Evolutionary conservation across 352 stramenopile species (phyloP), one percentile per base, ranked within the genome.

Genomic region (Pythium volutum): DNA sequence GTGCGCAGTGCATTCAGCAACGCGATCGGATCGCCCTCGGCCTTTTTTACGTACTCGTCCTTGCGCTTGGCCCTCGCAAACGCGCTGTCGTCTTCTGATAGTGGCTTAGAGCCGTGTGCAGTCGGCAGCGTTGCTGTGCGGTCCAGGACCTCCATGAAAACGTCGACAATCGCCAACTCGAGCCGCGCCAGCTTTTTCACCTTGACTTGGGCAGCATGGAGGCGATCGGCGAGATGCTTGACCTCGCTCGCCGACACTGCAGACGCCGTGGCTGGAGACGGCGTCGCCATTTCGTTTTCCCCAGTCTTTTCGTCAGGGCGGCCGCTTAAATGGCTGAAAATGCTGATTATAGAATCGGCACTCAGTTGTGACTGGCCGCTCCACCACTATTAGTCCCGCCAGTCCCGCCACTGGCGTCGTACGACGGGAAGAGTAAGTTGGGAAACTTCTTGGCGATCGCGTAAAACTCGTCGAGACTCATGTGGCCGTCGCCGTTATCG

Each of bases 371-470:
- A 31, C 18, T 50, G 20, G n/a, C 43, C 18, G 9, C 25, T 4
- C 25, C 43, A 22, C 5, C 20, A 47, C n/a, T 45, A n/a, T n/a
- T n/a, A n/a, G n/a, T n/a, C n/a, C n/a, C n/a, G n/a, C n/a, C n/a
- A n/a, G n/a, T n/a, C n/a, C n/a, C n/a, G 14, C 31, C 45, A 34
- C 31, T 48, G 33, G 57, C 60, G 10, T 82, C 76, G 29, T 88
- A 76, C 2, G 81, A 71, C 15, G 87, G 87, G 53, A 97, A 96
- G 14, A 97, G 65, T n/a, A 97, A 74, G 57, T 96, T 96, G 4
- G 88, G 89, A 51, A 97, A 97, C 66, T 97, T 97, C 25, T 89
- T 87, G 1, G 81, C 81, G 55, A 96, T 91, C 42, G 81, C 66
- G 49, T 91, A 74, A 53, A 97, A 97, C 71, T 97, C 88, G 46